Evolutionary conservation across 371 early-diverging fungal species (phyloP).

Genomic region (Mortierella sp.): DNA sequence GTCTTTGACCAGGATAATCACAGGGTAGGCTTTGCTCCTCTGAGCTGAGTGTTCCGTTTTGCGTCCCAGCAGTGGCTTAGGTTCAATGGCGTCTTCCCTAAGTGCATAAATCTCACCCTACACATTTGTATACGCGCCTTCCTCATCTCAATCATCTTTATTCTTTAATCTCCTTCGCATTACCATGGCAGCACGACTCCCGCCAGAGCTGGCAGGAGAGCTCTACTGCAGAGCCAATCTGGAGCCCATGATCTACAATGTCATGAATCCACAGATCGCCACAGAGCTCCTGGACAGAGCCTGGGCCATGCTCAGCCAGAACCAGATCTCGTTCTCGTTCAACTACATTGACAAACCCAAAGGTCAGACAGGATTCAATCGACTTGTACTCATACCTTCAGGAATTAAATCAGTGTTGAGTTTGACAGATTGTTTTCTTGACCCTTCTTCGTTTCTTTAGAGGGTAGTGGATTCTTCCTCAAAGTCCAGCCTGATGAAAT

Average conservation of each 20-base stretch:
- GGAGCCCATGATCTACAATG: constrained; percentile 43
- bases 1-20: not conserved
- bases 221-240: constrained; percentile 50
- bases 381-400: not conserved
- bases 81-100: not conserved
- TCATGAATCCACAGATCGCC: constrained; percentile 41
- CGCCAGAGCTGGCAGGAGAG: constrained; percentile 50
- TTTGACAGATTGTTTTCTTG: not conserved
- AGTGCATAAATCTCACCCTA: not conserved
- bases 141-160: not conserved
- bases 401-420: too few relatives aligned
- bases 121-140: too few relatives aligned
- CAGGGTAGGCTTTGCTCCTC: not conserved
- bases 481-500: constrained; percentile 40
- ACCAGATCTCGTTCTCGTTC: constrained; percentile 32
- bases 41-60: too few relatives aligned
- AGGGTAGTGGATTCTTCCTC: constrained; percentile 41
- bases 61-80: not conserved
- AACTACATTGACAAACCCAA: constrained; percentile 52
- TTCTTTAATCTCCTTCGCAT: not conserved
- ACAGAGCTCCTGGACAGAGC: constrained; percentile 35
- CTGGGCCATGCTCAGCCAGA: constrained; percentile 34
- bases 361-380: constrained; percentile 14
- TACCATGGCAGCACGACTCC: constrained; percentile 35
- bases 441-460: constrained; percentile 7